Base-by-base conservation (phyloP, 2,329 filamentous ascomycete genomes). In the Phyllosticta capitalensis region DNA sequence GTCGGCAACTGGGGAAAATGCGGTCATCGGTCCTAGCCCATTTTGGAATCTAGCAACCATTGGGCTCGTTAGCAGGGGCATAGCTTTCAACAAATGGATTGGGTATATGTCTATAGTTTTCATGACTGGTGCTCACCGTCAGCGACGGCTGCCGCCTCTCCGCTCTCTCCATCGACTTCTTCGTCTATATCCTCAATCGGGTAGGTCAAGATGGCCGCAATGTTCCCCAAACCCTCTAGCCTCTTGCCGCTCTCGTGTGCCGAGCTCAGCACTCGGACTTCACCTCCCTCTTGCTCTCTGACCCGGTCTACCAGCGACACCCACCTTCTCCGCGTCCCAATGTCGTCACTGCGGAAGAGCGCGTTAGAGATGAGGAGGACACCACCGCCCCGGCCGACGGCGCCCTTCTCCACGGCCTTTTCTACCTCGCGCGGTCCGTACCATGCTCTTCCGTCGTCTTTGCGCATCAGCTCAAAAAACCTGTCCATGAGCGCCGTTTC, bases 221-320 rank as follows among this genome's bases (percentile, higher is more conserved):
- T 87, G 19, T 91, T 89, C 1, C 94, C 92, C 62, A 97, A 72
- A 12, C 86, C 88, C 65, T 92, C 89, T 14, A 99, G 75, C 61
- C 91, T 80, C 75, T 88, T 87, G 0, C 94, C 94, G 71, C 92
- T 96, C 76, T 96, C 92, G 72, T 97, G 92, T 68, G 95, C 88
- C 67, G 89, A 92, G 72, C 92, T 97, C 26, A 97, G 75, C n/a
- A 97, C 83, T 58, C 89, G 80, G 0, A 90, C 89, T 64, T 96
- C 91, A 1, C 92, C 94, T 5, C 92, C 94, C 64, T 90, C 86
- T 2, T 79, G 76, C 57, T 85, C 85, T 64, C 86, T 84, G n/a
- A 97, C 92, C 63, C 86, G 86, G 71, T 97, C 92, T 3, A 97
- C 92, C 52, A 97, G 79, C 9, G 77, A 78, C 0, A 97, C 92